Evolutionary conservation across 2,329 filamentous ascomycete species (phyloP), one percentile per base, ranked within the genome.

Genomic region (Fusarium penzigii): DNA sequence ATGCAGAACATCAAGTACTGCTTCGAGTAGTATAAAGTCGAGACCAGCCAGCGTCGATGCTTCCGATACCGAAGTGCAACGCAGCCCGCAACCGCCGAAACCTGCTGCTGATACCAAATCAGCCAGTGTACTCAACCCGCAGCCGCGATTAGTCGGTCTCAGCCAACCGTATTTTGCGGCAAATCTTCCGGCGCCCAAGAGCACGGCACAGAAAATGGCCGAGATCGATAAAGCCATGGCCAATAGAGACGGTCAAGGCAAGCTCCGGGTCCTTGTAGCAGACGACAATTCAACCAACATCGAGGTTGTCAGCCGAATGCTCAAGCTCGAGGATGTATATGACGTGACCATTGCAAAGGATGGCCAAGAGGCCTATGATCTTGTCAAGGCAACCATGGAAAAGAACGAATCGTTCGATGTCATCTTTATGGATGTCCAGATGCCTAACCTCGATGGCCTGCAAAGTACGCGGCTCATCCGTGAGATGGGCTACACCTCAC

Each of bases 401-500:
- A 81, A 81, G 29, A 81, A 86, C 47, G 78, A 82, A 49, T 81
- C 82, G 3, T 96, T 93, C 67, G 90, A 96, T 61, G 78, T 97
- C 25, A 93, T 97, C 57, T 94, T 96, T 67, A 97, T 96, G 92
- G 92, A 97, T 64, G 88, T 96, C 8, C 90, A 90, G 72, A 97
- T 97, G 92, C 92, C 92, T 4, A 95, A 94, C 57, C 81, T 97
- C 13, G 92, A 96, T 65, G 92, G 92, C 2, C 75, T 97, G 20
- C 88, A 96, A 68, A 92, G 88, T 43, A 96, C 92, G 1, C 83
- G 87, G 10, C 76, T 95, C 34, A 96, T 97, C 62, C 84, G 92
- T 7, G 78, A 91, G 68, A 89, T 93, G 76, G 92, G 92, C 1
- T 97, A 94, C 72, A 85, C 82, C 11, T 88, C 89, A 2, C 92